Evolutionary conservation across 2,329 filamentous ascomycete species (phyloP).

Genomic region (Leptographium lundbergii): DNA sequence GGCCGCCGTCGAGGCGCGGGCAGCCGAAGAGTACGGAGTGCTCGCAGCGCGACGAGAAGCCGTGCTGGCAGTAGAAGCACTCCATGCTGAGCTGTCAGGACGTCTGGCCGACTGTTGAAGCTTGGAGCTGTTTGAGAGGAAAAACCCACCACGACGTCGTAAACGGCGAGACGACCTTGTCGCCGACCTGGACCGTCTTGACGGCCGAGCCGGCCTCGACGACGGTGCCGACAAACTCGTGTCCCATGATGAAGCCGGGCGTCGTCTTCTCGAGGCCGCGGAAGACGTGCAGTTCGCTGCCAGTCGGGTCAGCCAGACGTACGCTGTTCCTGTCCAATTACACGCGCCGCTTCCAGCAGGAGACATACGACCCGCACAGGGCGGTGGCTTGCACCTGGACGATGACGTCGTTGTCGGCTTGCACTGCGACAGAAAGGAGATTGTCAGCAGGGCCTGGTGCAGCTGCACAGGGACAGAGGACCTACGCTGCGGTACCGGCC

Average conservation of each 20-base stretch:
- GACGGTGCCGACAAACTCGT: conserved; percentile 76
- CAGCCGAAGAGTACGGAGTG: conserved; percentile 60
- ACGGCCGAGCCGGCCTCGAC: conserved; percentile 56
- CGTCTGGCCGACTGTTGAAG: no score
- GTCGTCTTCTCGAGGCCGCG: conserved; percentile 64
- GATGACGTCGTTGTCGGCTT: conserved; percentile 61
- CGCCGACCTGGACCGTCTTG: conserved; percentile 56
- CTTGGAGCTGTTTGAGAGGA: no score
- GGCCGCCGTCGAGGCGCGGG: conserved; percentile 56
- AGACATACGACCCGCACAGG: conserved; percentile 69
- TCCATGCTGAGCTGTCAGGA: conserved; percentile 31
- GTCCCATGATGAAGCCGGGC: conserved; percentile 58
- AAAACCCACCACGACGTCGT: conserved; percentile 58
- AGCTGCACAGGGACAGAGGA: background rate
- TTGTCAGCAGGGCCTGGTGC: background rate
- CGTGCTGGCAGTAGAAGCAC: conserved; percentile 77
- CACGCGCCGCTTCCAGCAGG: background rate
- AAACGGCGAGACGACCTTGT: conserved; percentile 73
- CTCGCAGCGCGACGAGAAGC: conserved; percentile 65
- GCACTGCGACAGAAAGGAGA: conserved; percentile 28
- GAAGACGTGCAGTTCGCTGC: conserved; percentile 73
- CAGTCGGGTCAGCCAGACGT: background rate
- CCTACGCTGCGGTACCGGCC: conserved; percentile 57
- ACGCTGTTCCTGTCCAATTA: background rate
- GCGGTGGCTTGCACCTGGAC: conserved; percentile 75